A percentile compares a stretch with the other conserved stretches of the same genome.
phyloP scores from a whole-genome alignment of 805 yeast species.

The Wickerhamomyces chambardii region DNA sequence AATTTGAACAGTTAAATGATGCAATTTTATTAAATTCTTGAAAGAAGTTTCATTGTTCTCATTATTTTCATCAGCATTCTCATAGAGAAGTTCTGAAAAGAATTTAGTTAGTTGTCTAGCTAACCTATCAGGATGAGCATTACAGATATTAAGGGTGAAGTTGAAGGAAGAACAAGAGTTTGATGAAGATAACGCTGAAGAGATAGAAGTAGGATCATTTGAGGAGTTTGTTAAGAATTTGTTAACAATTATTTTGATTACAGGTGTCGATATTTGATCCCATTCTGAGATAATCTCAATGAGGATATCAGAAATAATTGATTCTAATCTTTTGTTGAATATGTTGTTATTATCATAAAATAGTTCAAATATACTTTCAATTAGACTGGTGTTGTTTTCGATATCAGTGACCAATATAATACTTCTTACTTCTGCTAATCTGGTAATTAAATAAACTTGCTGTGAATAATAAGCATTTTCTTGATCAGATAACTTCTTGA shows the following conservation, averaged over 20 bases:
- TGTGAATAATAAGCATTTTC: constrained; percentile 56
- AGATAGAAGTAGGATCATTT: constrained; percentile 6
- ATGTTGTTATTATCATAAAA: constrained; percentile 47
- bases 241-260: constrained; percentile 55
- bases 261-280: constrained; percentile 50
- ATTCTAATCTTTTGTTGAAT: constrained; percentile 46
- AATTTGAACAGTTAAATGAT: constrained; percentile 50
- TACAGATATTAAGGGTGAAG: constrained; percentile 60
- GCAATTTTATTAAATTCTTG: constrained; percentile 49
- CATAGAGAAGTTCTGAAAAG: constrained; percentile 68
- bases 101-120: constrained; percentile 71
- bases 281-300: constrained; percentile 69
- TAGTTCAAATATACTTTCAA: constrained; percentile 45
- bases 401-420: constrained; percentile 69
- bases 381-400: constrained; percentile 47
- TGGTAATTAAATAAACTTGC: constrained; percentile 54
- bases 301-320: constrained; percentile 59
- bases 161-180: constrained; percentile 42
- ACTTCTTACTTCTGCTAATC: constrained; percentile 68
- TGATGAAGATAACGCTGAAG: constrained; percentile 9
- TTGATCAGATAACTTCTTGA: constrained; percentile 42
- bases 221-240: constrained; percentile 36
- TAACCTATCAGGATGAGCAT: constrained; percentile 60
- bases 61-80: constrained; percentile 17
- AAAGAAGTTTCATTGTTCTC: constrained; percentile 8